Conservation (phyloP, 1,284 basidiomycete genomes). For the Austroboletus niveus region DNA sequence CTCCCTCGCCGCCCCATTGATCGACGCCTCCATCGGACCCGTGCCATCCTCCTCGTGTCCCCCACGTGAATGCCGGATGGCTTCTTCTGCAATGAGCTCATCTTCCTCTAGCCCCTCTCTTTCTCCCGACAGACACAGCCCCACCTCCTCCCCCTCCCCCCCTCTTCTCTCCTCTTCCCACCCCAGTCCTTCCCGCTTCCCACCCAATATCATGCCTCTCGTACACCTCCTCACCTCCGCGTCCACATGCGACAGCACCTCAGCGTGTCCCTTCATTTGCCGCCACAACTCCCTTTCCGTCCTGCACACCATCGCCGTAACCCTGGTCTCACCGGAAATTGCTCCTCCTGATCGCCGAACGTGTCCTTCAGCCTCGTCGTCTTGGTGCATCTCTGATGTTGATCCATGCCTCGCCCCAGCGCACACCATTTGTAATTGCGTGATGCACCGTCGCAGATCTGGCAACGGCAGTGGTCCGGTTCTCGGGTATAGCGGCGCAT, state of each 20-base stretch:
- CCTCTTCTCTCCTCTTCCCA: slow-evolving; percentile 29
- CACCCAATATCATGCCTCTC: not conserved
- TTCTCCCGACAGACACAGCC: slow-evolving; percentile 40
- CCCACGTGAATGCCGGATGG: slow-evolving; percentile 47
- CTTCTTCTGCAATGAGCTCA: slow-evolving; percentile 45
- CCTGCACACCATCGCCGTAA: slow-evolving; percentile 11
- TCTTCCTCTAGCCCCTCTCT: slow-evolving; percentile 36
- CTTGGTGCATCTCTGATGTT: slow-evolving; percentile 25
- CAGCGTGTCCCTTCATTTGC: slow-evolving; percentile 34
- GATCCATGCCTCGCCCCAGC: slow-evolving; percentile 33
- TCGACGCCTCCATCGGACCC: slow-evolving; percentile 31
- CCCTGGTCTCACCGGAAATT: slow-evolving; percentile 36
- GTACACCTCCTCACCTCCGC: slow-evolving; percentile 36
- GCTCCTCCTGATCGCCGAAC: slow-evolving; percentile 29
- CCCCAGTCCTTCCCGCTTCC: slow-evolving; percentile 5
- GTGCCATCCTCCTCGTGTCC: slow-evolving; percentile 31
- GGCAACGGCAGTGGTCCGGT: slow-evolving; percentile 36
- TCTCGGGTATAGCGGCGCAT: slow-evolving; percentile 39
- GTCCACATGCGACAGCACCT: slow-evolving; percentile 56
- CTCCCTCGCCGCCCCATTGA: slow-evolving; percentile 33
- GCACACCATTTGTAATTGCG: slow-evolving; percentile 55
- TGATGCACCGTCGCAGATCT: slow-evolving; percentile 63
- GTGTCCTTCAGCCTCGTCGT: slow-evolving; percentile 28
- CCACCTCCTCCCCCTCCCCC: slow-evolving; percentile 50
- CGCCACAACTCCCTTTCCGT: slow-evolving; percentile 27